Percentiles rank a stretch among this genome's conserved stretches.
Conservation (phyloP, 1,284 basidiomycete genomes). For the Sphaerobolus stellatus region DNA sequence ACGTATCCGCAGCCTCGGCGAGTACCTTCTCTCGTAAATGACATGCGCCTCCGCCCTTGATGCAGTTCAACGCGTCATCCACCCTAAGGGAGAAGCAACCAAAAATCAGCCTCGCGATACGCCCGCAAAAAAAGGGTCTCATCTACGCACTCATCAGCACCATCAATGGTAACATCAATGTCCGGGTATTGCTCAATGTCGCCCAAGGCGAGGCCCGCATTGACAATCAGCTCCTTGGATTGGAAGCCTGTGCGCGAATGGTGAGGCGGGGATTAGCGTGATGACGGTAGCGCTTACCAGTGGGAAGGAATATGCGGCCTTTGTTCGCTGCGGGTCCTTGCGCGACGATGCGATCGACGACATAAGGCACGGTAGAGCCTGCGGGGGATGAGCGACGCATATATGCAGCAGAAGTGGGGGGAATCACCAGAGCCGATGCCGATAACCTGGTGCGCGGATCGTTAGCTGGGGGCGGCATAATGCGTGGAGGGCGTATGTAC, state of each 20-base stretch:
- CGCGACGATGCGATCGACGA: conserved; percentile 90
- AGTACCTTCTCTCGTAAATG: conserved; percentile 97
- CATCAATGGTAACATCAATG: conserved; percentile 96
- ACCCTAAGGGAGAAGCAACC: conserved; percentile 53
- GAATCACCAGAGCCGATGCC: conserved; percentile 81
- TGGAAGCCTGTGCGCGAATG: conserved; percentile 74
- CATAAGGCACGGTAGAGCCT: conserved; percentile 97
- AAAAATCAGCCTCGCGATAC: neutral
- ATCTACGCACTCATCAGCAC: conserved; percentile 86
- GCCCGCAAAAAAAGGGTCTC: neutral
- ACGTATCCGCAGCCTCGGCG: conserved; percentile 92
- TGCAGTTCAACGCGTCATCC: conserved; percentile 85
- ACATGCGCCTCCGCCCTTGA: conserved; percentile 98
- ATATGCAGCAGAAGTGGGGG: neutral
- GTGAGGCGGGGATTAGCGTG: neutral
- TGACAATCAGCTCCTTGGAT: conserved; percentile 91
- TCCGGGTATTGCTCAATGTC: conserved; percentile 90
- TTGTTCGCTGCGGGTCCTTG: conserved; percentile 80
- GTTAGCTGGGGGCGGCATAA: conserved; percentile 6
- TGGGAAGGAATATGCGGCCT: conserved; percentile 85
- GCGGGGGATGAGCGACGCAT: neutral
- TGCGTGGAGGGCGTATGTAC: conserved; percentile 43
- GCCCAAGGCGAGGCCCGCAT: conserved; percentile 77
- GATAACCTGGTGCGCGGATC: conserved; percentile 60
- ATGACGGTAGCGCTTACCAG: conserved; percentile 49